Evolutionary conservation across 768 basidiomycete genomes (phyloP).

Genomic region (Amanita exitialis): DNA sequence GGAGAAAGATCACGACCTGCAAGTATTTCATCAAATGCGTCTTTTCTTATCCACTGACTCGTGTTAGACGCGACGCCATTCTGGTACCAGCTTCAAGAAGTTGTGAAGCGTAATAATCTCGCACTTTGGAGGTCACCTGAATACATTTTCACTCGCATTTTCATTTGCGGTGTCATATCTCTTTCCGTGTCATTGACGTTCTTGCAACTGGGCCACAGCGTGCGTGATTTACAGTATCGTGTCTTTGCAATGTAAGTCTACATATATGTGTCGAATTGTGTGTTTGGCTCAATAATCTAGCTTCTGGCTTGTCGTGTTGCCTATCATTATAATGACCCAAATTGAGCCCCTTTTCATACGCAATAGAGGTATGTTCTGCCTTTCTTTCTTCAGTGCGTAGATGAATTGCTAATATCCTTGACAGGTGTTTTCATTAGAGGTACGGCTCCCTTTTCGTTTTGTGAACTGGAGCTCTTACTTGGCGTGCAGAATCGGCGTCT

Average conservation of each 20-base stretch:
- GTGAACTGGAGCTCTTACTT: background rate
- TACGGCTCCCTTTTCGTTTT: slow-evolving; percentile 1
- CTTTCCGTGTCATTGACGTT: slow-evolving; percentile 71
- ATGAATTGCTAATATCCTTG: background rate
- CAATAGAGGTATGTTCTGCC: slow-evolving; percentile 36
- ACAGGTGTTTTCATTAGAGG: slow-evolving; percentile 29
- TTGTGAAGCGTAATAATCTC: slow-evolving; percentile 54
- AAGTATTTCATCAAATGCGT: slow-evolving; percentile 9
- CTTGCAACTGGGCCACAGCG: slow-evolving; percentile 56
- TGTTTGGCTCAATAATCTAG: slow-evolving; percentile 18
- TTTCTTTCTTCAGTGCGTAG: background rate
- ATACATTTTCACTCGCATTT: slow-evolving; percentile 77
- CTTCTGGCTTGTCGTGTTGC: slow-evolving; percentile 59
- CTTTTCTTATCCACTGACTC: background rate
- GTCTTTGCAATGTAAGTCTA: slow-evolving; percentile 62
- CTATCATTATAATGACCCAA: slow-evolving; percentile 71
- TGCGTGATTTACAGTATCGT: slow-evolving; percentile 68
- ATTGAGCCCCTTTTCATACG: slow-evolving; percentile 78
- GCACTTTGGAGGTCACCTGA: slow-evolving; percentile 80
- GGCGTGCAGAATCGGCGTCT: slow-evolving; percentile 54
- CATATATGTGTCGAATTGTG: background rate
- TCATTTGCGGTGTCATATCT: slow-evolving; percentile 63
- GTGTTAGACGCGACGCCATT: slow-evolving; percentile 63
- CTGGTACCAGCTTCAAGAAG: slow-evolving; percentile 60
- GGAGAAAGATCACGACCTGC: slow-evolving; percentile 38